phyloP scores from a whole-genome alignment of 108 stramenopile genomes.

The Pseudonitzschia multistriata region DNA sequence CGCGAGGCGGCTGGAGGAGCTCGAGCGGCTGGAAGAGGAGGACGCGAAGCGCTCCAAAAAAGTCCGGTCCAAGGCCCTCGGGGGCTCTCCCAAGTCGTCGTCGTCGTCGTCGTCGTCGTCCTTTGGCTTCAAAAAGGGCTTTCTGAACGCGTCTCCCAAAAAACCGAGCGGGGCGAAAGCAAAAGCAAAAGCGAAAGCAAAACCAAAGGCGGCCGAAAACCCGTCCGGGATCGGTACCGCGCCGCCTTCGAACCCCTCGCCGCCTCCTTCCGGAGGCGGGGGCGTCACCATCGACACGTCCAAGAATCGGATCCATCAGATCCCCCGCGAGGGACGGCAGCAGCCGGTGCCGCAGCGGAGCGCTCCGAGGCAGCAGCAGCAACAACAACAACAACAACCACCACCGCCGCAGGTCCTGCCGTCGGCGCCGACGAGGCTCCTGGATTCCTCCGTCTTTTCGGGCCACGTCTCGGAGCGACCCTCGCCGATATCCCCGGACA shows the following conservation, averaged over 20 bases:
- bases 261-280: neutral
- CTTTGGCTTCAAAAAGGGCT: slow-evolving; percentile 15
- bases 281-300: slow-evolving; percentile 6
- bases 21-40: slow-evolving; percentile 9
- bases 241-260: neutral
- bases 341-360: slow-evolving; percentile 2
- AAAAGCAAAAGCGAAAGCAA: neutral
- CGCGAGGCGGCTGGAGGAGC: slow-evolving; percentile 10
- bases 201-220: neutral
- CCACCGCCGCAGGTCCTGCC: neutral
- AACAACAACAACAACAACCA: neutral
- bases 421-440: neutral
- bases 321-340: slow-evolving; percentile 12
- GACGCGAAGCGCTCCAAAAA: neutral
- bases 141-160: neutral
- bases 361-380: neutral
- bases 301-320: slow-evolving; percentile 5
- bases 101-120: neutral
- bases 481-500: neutral
- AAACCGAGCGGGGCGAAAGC: neutral
- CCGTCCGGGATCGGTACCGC: too few relatives aligned
- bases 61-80: neutral
- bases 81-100: neutral
- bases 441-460: slow-evolving; percentile 12
- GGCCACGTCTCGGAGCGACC: slow-evolving; percentile 6